Evolutionary conservation across 495 filamentous ascomycete species (phyloP).

Genomic region (Neurospora sp.): DNA sequence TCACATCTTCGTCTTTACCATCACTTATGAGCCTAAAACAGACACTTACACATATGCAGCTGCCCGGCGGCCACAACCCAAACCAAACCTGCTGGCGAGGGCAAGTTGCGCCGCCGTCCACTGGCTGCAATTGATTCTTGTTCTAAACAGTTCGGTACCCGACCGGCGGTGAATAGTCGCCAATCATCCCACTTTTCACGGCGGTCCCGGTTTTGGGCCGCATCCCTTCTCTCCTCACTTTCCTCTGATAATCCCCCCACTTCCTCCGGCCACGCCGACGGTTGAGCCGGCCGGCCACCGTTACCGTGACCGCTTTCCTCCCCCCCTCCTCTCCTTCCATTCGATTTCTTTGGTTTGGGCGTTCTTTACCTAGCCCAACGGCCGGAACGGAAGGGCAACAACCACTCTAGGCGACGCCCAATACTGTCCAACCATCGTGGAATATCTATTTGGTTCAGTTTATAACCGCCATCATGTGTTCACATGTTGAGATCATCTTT

Average conservation of each 20-base stretch:
- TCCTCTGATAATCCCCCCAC: neutral
- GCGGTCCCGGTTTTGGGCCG: neutral
- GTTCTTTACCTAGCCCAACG: neutral
- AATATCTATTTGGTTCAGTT: neutral
- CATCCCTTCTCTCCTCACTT: neutral
- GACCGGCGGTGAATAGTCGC: neutral
- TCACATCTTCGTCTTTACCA: neutral
- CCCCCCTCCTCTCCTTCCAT: neutral
- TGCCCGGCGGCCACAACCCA: neutral
- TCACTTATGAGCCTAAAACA: neutral
- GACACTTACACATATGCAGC: neutral
- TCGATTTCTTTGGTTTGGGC: neutral
- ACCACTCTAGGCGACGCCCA: neutral
- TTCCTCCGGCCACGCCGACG: slow-evolving; percentile 1
- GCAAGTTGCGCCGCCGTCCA: neutral
- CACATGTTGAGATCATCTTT: neutral
- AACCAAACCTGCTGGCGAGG: neutral
- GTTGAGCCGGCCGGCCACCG: neutral
- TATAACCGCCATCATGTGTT: neutral
- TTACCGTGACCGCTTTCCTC: neutral
- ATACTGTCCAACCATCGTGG: neutral
- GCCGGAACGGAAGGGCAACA: neutral
- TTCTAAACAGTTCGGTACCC: neutral
- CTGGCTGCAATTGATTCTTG: neutral
- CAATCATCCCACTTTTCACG: neutral